Conservation (phyloP, 176 grass and related monocot species). For the Eragrostis curvula region DNA sequence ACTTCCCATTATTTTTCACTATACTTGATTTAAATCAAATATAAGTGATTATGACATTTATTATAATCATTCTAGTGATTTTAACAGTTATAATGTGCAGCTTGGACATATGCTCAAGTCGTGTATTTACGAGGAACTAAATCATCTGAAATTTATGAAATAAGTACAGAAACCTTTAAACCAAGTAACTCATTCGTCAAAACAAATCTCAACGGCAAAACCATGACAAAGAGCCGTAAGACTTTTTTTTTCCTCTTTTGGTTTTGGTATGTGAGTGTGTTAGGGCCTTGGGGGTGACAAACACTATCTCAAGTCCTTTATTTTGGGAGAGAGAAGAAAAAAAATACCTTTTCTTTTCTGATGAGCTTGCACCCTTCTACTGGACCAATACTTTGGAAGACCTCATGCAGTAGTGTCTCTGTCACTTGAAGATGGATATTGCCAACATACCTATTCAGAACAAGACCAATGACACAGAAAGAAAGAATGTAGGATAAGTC, state of each 20-base stretch:
- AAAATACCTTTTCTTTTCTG: constrained; percentile 90
- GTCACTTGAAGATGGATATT: constrained; percentile 94
- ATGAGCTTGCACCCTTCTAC: constrained; percentile 99
- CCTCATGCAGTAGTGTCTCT: constrained; percentile 72
- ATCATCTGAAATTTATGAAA: background rate
- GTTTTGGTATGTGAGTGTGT: background rate
- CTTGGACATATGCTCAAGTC: background rate
- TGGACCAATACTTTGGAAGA: constrained; percentile 92
- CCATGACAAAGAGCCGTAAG: background rate
- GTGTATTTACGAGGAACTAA: background rate
- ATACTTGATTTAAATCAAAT: background rate
- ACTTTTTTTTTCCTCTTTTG: background rate
- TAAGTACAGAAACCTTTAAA: background rate
- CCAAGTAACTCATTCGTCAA: background rate
- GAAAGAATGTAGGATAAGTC: background rate
- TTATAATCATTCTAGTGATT: background rate
- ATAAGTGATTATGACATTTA: background rate
- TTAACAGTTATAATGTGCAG: background rate
- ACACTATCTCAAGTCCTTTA: background rate
- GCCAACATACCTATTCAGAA: constrained; percentile 83
- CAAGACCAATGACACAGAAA: constrained; percentile 9
- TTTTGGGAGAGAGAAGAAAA: background rate
- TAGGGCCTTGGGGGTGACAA: background rate
- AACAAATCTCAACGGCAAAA: background rate
- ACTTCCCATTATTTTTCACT: background rate